phyloP scores from a whole-genome alignment of 495 filamentous ascomycete species.

The Aspergillus homomorphus region DNA sequence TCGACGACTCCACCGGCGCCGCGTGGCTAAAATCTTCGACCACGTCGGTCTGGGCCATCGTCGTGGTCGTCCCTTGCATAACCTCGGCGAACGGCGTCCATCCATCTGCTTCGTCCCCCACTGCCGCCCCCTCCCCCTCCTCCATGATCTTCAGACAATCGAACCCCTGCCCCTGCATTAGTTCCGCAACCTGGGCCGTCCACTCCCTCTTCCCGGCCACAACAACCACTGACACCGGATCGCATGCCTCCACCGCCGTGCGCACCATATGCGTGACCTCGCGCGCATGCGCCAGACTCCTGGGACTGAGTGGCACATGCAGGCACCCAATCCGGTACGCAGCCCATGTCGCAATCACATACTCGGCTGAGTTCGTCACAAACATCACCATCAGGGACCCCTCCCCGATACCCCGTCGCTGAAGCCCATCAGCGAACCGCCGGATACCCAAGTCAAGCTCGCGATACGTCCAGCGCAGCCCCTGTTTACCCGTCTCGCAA shows the following conservation, averaged over 20 bases:
- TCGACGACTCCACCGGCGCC: constrained; percentile 5
- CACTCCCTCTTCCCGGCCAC: background rate
- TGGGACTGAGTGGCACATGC: constrained; percentile 21
- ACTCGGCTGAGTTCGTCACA: constrained; percentile 18
- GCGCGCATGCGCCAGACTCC: constrained; percentile 4
- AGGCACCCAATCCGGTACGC: constrained; percentile 18
- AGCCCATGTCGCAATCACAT: constrained; percentile 21
- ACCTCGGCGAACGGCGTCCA: too few relatives aligned
- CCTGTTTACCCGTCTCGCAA: too few relatives aligned
- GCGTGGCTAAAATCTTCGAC: too few relatives aligned
- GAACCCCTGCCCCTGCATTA: background rate
- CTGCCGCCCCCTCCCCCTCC: background rate
- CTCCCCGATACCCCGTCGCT: background rate
- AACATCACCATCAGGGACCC: background rate
- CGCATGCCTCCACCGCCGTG: background rate
- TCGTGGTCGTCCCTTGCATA: too few relatives aligned
- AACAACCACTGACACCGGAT: background rate
- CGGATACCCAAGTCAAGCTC: background rate
- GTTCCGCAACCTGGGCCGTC: background rate
- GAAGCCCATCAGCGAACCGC: background rate
- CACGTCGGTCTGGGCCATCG: too few relatives aligned
- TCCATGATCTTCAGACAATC: too few relatives aligned
- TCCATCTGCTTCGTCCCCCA: too few relatives aligned
- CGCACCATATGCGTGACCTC: constrained; percentile 21
- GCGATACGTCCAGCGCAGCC: background rate